phyloP scores from a whole-genome alignment of 352 stramenopile genomes.

The Pilasporangium apinafurcum region DNA sequence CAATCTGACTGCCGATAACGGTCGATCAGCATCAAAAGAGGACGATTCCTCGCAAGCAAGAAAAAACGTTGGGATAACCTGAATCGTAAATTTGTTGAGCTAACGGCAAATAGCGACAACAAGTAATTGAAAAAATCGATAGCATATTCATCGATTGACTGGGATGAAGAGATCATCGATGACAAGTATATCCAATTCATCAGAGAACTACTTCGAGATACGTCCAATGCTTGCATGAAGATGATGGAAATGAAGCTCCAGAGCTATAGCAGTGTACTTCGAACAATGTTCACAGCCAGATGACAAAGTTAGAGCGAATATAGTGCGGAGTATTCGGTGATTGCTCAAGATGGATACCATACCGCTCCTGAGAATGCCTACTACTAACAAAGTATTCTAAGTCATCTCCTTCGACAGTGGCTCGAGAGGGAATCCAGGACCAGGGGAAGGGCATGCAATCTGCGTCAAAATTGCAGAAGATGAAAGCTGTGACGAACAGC shows the following conservation, averaged over 20 bases:
- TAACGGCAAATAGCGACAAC: not conserved
- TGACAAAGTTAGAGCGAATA: no score
- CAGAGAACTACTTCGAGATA: not conserved
- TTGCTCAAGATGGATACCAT: no score
- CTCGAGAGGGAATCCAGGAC: no score
- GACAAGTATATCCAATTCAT: not conserved
- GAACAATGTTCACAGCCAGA: no score
- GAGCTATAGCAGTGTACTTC: conserved; percentile 5
- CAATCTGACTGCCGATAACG: not conserved
- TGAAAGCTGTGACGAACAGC: no score
- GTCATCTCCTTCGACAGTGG: no score
- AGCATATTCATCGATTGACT: not conserved
- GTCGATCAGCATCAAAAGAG: conserved; percentile 2
- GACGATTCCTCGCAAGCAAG: not conserved
- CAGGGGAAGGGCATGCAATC: no score
- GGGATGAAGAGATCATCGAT: not conserved
- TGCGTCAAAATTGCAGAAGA: no score
- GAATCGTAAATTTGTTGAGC: not conserved
- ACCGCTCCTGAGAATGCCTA: no score
- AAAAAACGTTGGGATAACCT: not conserved
- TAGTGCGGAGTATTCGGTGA: no score
- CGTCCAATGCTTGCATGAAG: not conserved
- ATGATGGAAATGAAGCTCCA: not conserved
- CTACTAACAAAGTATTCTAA: no score
- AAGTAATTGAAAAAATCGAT: not conserved